Evolutionary conservation across 306 rosid species (phyloP).

Genomic region (Aeschynomene evenia): DNA sequence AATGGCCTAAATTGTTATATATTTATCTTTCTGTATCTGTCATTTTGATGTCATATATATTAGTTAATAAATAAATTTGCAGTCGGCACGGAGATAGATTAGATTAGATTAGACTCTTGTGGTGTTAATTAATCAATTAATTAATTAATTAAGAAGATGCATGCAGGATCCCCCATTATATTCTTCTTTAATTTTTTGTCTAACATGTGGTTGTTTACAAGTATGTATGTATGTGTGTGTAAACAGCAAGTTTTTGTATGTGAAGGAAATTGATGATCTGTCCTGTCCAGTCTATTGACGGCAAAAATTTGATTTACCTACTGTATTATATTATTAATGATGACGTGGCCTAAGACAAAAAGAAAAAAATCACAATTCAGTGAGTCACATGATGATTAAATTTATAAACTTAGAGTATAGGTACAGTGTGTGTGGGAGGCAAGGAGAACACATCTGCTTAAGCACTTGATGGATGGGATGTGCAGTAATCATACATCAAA

Average conservation of each 20-base stretch:
- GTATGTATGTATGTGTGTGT: too few species aligned
- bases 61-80: too few species aligned
- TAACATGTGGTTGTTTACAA: neutral
- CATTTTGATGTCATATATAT: neutral
- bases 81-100: neutral
- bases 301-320: neutral
- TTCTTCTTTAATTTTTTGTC: too few species aligned
- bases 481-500: neutral
- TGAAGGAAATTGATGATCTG: too few species aligned
- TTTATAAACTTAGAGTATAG: too few species aligned
- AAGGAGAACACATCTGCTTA: neutral
- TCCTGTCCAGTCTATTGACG: neutral
- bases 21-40: neutral
- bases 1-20: slow-evolving; percentile 33
- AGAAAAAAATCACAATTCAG: slow-evolving; percentile 14
- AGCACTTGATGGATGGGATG: neutral
- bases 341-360: slow-evolving; percentile 14
- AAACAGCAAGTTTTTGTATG: neutral
- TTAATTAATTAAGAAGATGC: slow-evolving; percentile 1
- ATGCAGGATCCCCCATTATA: neutral
- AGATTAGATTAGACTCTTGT: neutral
- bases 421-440: neutral
- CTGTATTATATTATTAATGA: neutral
- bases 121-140: too few species aligned
- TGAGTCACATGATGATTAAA: neutral